Conservation (phyloP, 176 grass and related monocot species). For the Guadua angustifolia region DNA sequence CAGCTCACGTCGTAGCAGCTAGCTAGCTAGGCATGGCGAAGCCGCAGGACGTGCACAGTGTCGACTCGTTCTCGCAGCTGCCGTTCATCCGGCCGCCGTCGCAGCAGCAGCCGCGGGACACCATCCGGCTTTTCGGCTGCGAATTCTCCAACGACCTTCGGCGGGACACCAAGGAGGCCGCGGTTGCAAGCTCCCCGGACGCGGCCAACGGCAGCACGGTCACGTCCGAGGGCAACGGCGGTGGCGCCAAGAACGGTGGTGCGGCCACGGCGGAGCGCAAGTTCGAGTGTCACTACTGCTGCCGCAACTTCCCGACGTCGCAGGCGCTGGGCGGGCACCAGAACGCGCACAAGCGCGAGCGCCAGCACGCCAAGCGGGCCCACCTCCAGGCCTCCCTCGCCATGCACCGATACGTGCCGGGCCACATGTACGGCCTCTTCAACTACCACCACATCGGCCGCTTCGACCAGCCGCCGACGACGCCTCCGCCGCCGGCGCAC, state of each 20-base stretch:
- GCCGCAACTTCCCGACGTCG: slow-evolving; percentile 97
- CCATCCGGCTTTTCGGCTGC: slow-evolving; percentile 88
- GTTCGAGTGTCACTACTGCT: slow-evolving; percentile 99
- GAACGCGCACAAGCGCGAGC: slow-evolving; percentile 99
- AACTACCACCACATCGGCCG: slow-evolving; percentile 65
- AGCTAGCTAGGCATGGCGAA: slow-evolving; percentile 54
- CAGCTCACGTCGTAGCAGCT: background rate
- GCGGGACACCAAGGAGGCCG: slow-evolving; percentile 13
- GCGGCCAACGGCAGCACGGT: slow-evolving; percentile 41
- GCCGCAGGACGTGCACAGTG: slow-evolving; percentile 54
- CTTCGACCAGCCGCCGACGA: slow-evolving; percentile 31
- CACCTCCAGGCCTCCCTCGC: slow-evolving; percentile 80
- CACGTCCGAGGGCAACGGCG: slow-evolving; percentile 33
- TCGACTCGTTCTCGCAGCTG: slow-evolving; percentile 91
- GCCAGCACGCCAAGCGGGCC: slow-evolving; percentile 94
- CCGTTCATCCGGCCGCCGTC: slow-evolving; percentile 60
- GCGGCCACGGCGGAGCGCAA: slow-evolving; percentile 54
- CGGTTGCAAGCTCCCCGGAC: slow-evolving; percentile 25
- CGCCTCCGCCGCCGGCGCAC: slow-evolving; percentile 44
- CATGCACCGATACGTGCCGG: slow-evolving; percentile 74
- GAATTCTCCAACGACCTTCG: slow-evolving; percentile 70
- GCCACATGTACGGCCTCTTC: slow-evolving; percentile 73
- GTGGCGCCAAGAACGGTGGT: background rate
- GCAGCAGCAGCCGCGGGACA: slow-evolving; percentile 35
- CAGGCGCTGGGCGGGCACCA: slow-evolving; percentile 98